Conservation (phyloP, 83 land plant genomes). For the Picea mariana region DNA sequence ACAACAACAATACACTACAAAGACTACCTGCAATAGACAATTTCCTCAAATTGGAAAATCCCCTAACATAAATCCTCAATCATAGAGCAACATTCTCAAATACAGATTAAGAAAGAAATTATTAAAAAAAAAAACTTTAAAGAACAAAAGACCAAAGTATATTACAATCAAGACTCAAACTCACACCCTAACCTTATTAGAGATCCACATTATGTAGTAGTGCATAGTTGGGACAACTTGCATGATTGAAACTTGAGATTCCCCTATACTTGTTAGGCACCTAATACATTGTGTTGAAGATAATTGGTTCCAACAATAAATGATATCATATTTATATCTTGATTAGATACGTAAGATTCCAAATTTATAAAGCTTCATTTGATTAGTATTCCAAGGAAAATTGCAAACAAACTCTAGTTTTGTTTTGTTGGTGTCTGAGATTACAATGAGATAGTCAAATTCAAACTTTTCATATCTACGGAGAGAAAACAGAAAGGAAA, state of each 20-base stretch:
- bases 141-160: background rate
- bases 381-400: too few species aligned
- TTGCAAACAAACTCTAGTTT: too few species aligned
- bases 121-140: too few species aligned
- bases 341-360: background rate
- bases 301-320: background rate
- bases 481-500: too few species aligned
- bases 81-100: background rate
- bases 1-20: background rate
- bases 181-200: background rate
- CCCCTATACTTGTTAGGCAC: background rate
- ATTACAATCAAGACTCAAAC: background rate
- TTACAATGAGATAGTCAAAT: background rate
- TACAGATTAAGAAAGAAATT: background rate
- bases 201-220: background rate
- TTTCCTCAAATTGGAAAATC: background rate
- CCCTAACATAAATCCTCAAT: background rate
- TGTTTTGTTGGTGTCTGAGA: background rate
- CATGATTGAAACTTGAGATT: background rate
- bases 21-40: background rate
- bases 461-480: background rate
- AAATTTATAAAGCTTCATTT: background rate
- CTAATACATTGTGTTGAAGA: background rate
- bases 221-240: background rate
- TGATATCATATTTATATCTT: constrained; percentile 4